These are phyloP conservation scores for Nematocida ausubeli DNA, from an alignment of 371 early-diverging fungal genomes.

Conservation along the genomic window DNA sequence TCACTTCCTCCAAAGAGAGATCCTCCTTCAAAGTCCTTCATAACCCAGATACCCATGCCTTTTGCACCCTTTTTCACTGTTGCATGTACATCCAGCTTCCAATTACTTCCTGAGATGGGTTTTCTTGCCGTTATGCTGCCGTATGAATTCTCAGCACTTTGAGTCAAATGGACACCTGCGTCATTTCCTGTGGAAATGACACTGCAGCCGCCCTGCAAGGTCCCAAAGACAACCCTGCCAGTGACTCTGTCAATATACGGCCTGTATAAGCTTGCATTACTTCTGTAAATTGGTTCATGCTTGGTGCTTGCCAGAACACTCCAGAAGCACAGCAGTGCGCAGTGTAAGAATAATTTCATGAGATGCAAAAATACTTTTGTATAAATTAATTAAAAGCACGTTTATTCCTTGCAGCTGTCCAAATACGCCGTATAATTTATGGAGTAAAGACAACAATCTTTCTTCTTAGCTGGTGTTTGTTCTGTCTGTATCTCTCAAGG, in stretches of 20 bases:
- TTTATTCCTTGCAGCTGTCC: not conserved
- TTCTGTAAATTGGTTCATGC: slow-evolving; percentile 5
- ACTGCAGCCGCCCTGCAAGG: not conserved
- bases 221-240: slow-evolving; percentile 8
- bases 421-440: not conserved
- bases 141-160: not conserved
- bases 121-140: slow-evolving; percentile 11
- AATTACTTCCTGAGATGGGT: not conserved
- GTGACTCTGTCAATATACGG: slow-evolving; percentile 29
- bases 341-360: too few species aligned
- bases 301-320: not conserved
- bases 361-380: slow-evolving; percentile 17
- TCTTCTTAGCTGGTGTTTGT: slow-evolving; percentile 3
- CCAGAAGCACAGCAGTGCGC: not conserved
- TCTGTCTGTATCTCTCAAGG: slow-evolving; percentile 31
- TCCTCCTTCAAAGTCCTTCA: not conserved
- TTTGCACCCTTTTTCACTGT: not conserved
- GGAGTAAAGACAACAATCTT: slow-evolving; percentile 51
- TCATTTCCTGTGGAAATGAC: slow-evolving; percentile 26
- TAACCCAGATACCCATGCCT: slow-evolving; percentile 35
- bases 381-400: slow-evolving; percentile 26
- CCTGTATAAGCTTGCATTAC: slow-evolving; percentile 7
- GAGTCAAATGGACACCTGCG: slow-evolving; percentile 2
- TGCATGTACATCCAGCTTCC: slow-evolving; percentile 22
- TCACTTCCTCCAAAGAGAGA: slow-evolving; percentile 22